A percentile compares a stretch with the other conserved stretches of the same genome.
phyloP scores from a whole-genome alignment of 352 stramenopile species.

The Phytophthora ramorum region DNA sequence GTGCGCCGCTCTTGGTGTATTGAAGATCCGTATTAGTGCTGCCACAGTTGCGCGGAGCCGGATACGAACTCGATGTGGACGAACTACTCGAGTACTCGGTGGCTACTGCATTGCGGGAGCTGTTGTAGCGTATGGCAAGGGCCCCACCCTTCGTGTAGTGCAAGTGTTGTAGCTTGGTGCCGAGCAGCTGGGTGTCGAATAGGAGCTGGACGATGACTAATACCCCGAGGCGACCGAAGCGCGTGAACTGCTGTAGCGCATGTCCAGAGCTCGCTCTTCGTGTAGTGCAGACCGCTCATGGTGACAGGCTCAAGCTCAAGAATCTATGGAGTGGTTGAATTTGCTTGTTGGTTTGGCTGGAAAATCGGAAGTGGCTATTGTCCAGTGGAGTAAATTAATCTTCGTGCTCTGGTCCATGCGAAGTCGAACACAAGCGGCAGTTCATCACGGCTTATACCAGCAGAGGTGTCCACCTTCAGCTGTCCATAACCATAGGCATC shows the following conservation, averaged over 20 bases:
- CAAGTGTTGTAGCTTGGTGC: background rate
- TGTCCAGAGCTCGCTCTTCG: conserved; percentile 31
- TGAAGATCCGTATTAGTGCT: conserved; percentile 12
- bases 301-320: background rate
- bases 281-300: conserved; percentile 27
- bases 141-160: conserved; percentile 8
- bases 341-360: background rate
- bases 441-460: too few species aligned
- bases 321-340: background rate
- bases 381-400: background rate
- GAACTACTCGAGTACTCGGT: conserved; percentile 12
- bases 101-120: conserved; percentile 10
- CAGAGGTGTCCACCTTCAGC: background rate
- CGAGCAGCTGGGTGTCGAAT: conserved; percentile 3
- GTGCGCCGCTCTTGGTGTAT: conserved; percentile 29
- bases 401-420: background rate
- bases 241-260: conserved; percentile 32
- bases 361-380: background rate
- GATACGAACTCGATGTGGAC: background rate
- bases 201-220: conserved; percentile 2
- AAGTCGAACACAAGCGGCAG: background rate
- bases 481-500: too few species aligned
- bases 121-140: conserved; percentile 36
- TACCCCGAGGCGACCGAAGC: background rate
- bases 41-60: background rate